phyloP scores from a whole-genome alignment of 2,329 filamentous ascomycete genomes.

The Exserohilum rostratum region DNA sequence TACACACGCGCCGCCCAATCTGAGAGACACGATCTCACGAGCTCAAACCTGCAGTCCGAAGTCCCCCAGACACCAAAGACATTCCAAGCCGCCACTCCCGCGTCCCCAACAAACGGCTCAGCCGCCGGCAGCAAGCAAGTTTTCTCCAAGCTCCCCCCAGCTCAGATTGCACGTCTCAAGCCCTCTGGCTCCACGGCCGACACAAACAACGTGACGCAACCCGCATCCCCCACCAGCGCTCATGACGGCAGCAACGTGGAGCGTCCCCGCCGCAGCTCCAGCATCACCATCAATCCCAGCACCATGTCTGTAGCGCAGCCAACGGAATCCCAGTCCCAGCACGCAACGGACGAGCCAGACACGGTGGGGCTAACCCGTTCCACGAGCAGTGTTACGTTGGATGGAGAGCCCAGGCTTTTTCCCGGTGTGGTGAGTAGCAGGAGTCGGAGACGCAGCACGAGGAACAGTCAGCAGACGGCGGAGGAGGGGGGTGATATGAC shows the following conservation, averaged over 20 bases:
- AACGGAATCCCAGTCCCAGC: slow-evolving; percentile 18
- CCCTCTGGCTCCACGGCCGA: slow-evolving; percentile 31
- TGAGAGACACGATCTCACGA: slow-evolving; percentile 40
- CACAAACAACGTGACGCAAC: slow-evolving; percentile 21
- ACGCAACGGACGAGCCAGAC: slow-evolving; percentile 23
- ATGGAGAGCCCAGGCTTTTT: slow-evolving; percentile 71
- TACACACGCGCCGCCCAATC: slow-evolving; percentile 50
- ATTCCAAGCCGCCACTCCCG: slow-evolving; percentile 34
- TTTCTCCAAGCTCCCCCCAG: slow-evolving; percentile 38
- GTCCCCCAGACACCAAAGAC: slow-evolving; percentile 40
- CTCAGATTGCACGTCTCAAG: slow-evolving; percentile 48
- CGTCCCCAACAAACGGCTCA: slow-evolving; percentile 51
- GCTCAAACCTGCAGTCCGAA: slow-evolving; percentile 43
- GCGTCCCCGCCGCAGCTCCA: slow-evolving; percentile 38
- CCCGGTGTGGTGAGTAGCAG: slow-evolving; percentile 68
- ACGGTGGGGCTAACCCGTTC: slow-evolving; percentile 28
- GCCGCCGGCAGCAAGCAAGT: slow-evolving; percentile 40
- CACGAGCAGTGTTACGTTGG: slow-evolving; percentile 38
- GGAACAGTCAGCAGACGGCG: slow-evolving; percentile 24
- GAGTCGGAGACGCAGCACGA: slow-evolving; percentile 45
- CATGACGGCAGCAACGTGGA: slow-evolving; percentile 26
- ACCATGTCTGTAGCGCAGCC: slow-evolving; percentile 28
- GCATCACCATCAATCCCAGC: slow-evolving; percentile 37
- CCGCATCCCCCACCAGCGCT: slow-evolving; percentile 32
- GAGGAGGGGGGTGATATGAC: slow-evolving; percentile 27